Evolutionary conservation across 208 protist species (phyloP), one percentile per base, ranked within the genome.

Genomic region (Angomonas ambiguus): DNA sequence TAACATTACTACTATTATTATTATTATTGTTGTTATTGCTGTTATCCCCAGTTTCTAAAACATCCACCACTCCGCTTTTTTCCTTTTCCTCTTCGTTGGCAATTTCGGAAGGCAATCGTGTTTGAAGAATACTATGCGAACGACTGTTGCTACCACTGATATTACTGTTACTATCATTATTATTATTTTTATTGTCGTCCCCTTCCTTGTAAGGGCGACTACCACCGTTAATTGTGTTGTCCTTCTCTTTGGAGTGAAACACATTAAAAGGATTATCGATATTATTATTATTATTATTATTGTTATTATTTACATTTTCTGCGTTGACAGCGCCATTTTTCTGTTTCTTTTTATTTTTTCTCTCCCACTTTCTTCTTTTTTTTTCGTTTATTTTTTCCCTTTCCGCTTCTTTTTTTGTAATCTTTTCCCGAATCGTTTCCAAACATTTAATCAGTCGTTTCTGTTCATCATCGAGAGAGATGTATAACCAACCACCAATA

Each of bases 381-480:
- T n/a, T 49, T 16, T 0, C 22, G 62, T 60, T 6, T n/a, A n/a
- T n/a, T n/a, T n/a, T 42, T 51, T 2, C 32, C 58, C 20, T 72
- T 51, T 35, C 30, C 59, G 20, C 16, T 41, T 25, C 25, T 38
- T 63, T 32, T 4, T 49, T 32, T 38, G 33, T 51, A 20, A 62
- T 35, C 1, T 2, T 32, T 42, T 62, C 28, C 33, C 33, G 2
- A 2, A 62, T 18, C 1, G 25, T 31, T 24, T 65, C 75, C 3
- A 86, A 62, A 25, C 69, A 75, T 38, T 60, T 45, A 18, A 69
- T 69, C 68, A 89, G 60, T 3, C 83, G 79, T 32, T 72, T 55
- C 45, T 85, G 83, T 57, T 89, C 83, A 45, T 89, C 83, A 41
- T 86, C 67, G 58, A 89, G 63, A 33, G 79, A 86, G 16, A 89